Evolutionary conservation across 129 eudicot genomes (phyloP).

Genomic region (Artemisia annua): DNA sequence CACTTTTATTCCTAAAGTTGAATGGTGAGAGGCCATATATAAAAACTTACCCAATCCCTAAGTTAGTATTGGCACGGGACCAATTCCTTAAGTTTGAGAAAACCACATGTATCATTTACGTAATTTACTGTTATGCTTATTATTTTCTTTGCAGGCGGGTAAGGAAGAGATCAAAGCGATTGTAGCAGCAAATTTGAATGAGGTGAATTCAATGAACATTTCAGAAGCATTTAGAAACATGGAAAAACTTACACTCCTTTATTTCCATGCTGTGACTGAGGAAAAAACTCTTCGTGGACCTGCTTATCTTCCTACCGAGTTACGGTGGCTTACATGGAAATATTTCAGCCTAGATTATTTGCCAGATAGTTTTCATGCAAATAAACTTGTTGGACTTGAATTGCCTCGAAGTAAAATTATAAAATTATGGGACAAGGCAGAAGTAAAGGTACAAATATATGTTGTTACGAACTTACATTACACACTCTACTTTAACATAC

Average conservation of each 20-base stretch:
- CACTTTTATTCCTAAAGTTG: too few relatives aligned
- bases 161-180: conserved; percentile 29
- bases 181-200: neutral
- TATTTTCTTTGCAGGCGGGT: conserved; percentile 12
- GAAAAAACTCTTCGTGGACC: conserved; percentile 1
- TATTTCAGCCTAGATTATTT: conserved; percentile 16
- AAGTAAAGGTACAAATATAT: conserved; percentile 16
- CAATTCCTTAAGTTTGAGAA: too few relatives aligned
- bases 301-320: conserved; percentile 15
- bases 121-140: too few relatives aligned
- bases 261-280: neutral
- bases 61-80: too few relatives aligned
- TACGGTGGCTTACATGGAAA: conserved; percentile 31
- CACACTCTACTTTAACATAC: too few relatives aligned
- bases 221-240: conserved; percentile 20
- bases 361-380: conserved; percentile 25
- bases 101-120: too few relatives aligned
- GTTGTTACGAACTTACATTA: neutral
- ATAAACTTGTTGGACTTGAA: conserved; percentile 33
- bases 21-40: too few relatives aligned
- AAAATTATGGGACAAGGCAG: conserved; percentile 21
- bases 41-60: too few relatives aligned
- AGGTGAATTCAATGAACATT: neutral
- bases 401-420: conserved; percentile 14
- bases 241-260: conserved; percentile 26